A percentile compares a stretch with the other conserved stretches of the same genome.
phyloP scores from a whole-genome alignment of 768 basidiomycete species.

The Melanogaster broomeanus region DNA sequence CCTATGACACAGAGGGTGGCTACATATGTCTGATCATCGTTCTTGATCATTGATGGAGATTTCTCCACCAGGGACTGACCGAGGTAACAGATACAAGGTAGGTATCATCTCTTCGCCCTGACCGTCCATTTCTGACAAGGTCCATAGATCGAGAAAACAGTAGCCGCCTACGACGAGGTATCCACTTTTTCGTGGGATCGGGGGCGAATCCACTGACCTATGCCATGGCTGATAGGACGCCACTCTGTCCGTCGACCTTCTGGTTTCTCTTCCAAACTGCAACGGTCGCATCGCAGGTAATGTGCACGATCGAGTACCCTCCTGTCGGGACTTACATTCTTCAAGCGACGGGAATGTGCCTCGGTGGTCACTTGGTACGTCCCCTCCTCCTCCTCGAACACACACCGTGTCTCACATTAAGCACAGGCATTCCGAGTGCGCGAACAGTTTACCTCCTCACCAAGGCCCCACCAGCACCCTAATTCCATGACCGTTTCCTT shows the following conservation, averaged over 20 bases:
- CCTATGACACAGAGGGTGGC: constrained; percentile 83
- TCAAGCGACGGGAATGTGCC: constrained; percentile 86
- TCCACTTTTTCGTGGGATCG: neutral
- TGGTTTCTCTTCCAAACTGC: constrained; percentile 75
- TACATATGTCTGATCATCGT: constrained; percentile 1
- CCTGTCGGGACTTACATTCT: constrained; percentile 2
- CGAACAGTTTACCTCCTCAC: neutral
- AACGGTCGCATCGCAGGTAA: constrained; percentile 89
- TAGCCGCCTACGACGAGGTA: constrained; percentile 89
- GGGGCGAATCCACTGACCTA: neutral
- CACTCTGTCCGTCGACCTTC: constrained; percentile 71
- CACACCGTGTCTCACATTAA: constrained; percentile 3
- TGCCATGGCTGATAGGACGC: constrained; percentile 58
- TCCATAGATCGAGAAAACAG: constrained; percentile 80
- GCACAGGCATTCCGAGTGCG: constrained; percentile 53
- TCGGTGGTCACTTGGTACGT: constrained; percentile 82
- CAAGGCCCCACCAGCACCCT: neutral
- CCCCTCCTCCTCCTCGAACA: constrained; percentile 4
- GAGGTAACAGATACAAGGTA: constrained; percentile 93
- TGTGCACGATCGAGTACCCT: constrained; percentile 14
- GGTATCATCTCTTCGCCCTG: neutral
- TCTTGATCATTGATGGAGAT: neutral
- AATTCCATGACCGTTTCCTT: neutral
- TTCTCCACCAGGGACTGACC: constrained; percentile 66
- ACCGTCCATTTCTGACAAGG: constrained; percentile 4